phyloP scores from a whole-genome alignment of 176 grass and related monocot species.

The Cenchrus purpureus region DNA sequence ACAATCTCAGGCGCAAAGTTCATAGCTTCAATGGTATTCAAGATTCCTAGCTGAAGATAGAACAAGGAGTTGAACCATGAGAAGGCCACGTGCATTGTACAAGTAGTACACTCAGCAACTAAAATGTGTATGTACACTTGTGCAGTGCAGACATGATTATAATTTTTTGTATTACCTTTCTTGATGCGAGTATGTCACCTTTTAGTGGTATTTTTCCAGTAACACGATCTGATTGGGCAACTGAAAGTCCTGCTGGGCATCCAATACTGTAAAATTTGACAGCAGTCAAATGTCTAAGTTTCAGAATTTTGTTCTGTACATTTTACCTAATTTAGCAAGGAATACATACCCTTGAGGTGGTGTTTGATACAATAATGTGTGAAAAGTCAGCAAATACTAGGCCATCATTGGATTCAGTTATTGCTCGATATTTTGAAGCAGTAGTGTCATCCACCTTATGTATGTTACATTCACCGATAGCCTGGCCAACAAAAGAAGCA shows the following conservation, averaged over 20 bases:
- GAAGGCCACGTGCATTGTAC: conserved; percentile 21
- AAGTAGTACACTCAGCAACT: conserved; percentile 30
- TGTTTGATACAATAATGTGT: conserved; percentile 80
- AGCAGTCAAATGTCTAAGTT: neutral
- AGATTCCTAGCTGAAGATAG: conserved; percentile 78
- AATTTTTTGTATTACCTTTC: conserved; percentile 68
- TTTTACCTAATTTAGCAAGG: conserved; percentile 31
- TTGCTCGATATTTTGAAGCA: conserved; percentile 70
- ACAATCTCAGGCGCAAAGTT: conserved; percentile 71
- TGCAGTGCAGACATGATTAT: conserved; percentile 12
- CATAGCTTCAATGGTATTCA: conserved; percentile 91
- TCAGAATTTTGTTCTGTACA: conserved; percentile 4
- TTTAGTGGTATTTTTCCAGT: conserved; percentile 83
- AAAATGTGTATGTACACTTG: conserved; percentile 25
- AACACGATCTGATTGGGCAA: conserved; percentile 75
- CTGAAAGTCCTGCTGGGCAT: conserved; percentile 85
- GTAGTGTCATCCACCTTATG: conserved; percentile 65
- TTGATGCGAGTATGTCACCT: conserved; percentile 62
- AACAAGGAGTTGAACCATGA: conserved; percentile 35
- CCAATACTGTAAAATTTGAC: conserved; percentile 48
- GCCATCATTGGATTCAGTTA: conserved; percentile 66
- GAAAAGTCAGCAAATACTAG: conserved; percentile 83
- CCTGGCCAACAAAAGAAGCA: conserved; percentile 53
- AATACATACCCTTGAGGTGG: conserved; percentile 71
- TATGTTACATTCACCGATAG: conserved; percentile 75